Conservation (phyloP, 2,329 filamentous ascomycete genomes). For the Ophiostoma sp. region DNA sequence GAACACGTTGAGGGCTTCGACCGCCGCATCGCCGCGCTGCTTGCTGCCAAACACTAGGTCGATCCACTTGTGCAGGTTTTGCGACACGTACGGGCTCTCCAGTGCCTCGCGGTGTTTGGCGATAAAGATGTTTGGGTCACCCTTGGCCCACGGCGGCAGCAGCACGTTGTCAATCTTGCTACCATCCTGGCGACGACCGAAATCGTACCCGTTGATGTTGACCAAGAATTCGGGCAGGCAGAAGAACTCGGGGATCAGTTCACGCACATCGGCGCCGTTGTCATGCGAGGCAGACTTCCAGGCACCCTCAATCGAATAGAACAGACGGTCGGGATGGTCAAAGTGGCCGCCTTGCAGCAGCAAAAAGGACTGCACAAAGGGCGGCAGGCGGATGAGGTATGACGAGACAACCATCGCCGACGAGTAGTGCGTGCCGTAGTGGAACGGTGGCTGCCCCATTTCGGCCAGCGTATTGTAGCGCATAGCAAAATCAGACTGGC, state of each 20-base stretch:
- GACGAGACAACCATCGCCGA: conserved; percentile 98
- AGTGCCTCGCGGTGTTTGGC: conserved; percentile 93
- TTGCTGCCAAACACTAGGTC: conserved; percentile 93
- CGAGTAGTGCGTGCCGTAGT: conserved; percentile 98
- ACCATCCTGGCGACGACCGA: conserved; percentile 79
- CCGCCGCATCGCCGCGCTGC: conserved; percentile 86
- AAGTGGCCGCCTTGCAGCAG: conserved; percentile 94
- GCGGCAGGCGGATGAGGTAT: conserved; percentile 90
- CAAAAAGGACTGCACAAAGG: conserved; percentile 94
- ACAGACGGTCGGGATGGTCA: conserved; percentile 92
- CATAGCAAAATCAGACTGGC: conserved; percentile 78
- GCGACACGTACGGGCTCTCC: conserved; percentile 88
- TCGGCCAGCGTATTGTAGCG: conserved; percentile 86
- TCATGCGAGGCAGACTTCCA: conserved; percentile 88
- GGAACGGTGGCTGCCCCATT: conserved; percentile 90
- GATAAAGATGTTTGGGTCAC: conserved; percentile 93
- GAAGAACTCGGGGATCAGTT: conserved; percentile 96
- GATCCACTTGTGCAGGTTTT: conserved; percentile 90
- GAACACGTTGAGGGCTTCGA: conserved; percentile 93
- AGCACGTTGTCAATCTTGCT: conserved; percentile 80
- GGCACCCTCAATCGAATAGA: conserved; percentile 87
- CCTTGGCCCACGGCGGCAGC: conserved; percentile 95
- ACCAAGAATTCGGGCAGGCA: conserved; percentile 91
- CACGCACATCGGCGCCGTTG: conserved; percentile 91
- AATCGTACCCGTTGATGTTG: conserved; percentile 95